Evolutionary conservation across 257 asterid species (phyloP).

Genomic region (Solanum medicagineum): DNA sequence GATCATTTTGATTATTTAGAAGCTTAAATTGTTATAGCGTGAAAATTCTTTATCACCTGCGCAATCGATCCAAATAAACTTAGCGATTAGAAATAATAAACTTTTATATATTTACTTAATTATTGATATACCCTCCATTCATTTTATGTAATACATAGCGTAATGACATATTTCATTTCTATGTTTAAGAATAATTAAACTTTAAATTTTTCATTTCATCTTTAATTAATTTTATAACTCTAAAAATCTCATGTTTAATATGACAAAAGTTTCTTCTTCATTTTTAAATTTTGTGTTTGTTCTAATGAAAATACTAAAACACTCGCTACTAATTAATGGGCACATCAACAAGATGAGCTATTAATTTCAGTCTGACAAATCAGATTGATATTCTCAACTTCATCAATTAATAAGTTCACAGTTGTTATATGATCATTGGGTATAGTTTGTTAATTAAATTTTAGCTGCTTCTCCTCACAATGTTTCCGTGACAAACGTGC

Average conservation of each 20-base stretch:
- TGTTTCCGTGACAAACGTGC: not conserved
- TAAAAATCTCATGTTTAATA: not conserved
- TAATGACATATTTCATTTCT: not conserved
- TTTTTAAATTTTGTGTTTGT: no score
- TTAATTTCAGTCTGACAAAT: not conserved
- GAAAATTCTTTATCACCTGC: no score
- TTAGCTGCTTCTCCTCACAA: not conserved
- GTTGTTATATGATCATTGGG: not conserved
- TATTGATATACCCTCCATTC: not conserved
- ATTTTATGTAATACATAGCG: not conserved
- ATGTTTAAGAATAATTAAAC: not conserved
- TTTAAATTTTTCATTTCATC: not conserved
- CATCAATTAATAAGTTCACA: not conserved
- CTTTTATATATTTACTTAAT: not conserved
- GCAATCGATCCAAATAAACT: not conserved
- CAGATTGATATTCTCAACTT: not conserved
- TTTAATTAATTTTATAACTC: not conserved
- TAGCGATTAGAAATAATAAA: not conserved
- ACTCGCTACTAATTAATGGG: no score
- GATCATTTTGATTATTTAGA: no score
- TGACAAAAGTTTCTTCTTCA: not conserved
- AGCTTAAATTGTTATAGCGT: not conserved
- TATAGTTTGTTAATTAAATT: not conserved
- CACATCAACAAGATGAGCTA: not conserved
- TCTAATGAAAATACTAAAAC: not conserved